phyloP scores from a whole-genome alignment of 2,329 filamentous ascomycete species.

The Canariomyces notabilis region DNA sequence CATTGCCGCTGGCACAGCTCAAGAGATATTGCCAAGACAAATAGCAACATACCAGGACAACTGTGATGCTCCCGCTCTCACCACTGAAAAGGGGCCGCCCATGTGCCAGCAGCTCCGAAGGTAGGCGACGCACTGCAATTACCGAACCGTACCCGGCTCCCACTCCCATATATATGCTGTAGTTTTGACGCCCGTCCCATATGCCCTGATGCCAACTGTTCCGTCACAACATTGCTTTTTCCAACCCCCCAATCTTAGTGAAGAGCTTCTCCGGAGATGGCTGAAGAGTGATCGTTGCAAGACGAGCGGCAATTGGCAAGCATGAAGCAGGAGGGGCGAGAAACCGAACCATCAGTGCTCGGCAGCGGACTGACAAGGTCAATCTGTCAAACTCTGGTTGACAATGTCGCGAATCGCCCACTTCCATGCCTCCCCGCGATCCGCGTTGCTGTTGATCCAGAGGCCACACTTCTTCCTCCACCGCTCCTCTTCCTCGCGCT shows the following conservation, averaged over 20 bases:
- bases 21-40: neutral
- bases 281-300: too few relatives aligned
- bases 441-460: constrained; percentile 63
- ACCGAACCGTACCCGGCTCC: neutral
- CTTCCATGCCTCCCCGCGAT: constrained; percentile 61
- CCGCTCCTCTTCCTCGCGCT: constrained; percentile 84
- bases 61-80: too few relatives aligned
- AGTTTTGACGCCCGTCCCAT: neutral
- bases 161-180: neutral
- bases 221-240: too few relatives aligned
- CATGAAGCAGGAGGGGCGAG: too few relatives aligned
- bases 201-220: too few relatives aligned
- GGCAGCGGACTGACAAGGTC: neutral
- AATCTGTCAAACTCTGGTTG: constrained; percentile 21
- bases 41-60: too few relatives aligned
- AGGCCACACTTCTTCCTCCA: constrained; percentile 85
- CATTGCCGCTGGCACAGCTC: neutral
- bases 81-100: too few relatives aligned
- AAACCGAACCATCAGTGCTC: neutral
- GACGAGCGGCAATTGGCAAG: too few relatives aligned
- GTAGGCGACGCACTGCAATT: neutral
- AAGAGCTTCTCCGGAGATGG: too few relatives aligned
- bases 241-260: too few relatives aligned
- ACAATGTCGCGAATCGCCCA: constrained; percentile 68
- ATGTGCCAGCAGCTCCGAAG: neutral